phyloP scores from a whole-genome alignment of 495 filamentous ascomycete species.

The Penicillium verhagenii region DNA sequence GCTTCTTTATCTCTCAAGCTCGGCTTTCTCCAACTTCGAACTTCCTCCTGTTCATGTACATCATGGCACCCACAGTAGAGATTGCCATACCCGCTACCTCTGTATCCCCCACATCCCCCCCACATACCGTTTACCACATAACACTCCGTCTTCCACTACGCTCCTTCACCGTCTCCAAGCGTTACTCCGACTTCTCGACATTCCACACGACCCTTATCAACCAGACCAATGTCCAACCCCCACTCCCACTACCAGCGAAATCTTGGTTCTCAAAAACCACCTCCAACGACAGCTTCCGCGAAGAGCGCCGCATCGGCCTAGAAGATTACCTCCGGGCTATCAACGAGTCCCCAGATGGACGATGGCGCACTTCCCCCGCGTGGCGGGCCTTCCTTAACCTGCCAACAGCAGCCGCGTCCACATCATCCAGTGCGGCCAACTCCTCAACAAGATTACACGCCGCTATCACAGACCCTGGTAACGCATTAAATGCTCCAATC shows the following conservation, averaged over 20 bases:
- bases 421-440: constrained; percentile 34
- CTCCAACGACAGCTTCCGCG: constrained; percentile 71
- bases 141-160: constrained; percentile 82
- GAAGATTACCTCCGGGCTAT: constrained; percentile 82
- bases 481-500: constrained; percentile 46
- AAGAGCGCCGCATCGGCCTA: constrained; percentile 71
- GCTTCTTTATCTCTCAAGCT: background rate
- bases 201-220: constrained; percentile 70
- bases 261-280: constrained; percentile 83
- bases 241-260: constrained; percentile 71
- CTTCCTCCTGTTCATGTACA: no score
- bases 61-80: constrained; percentile 74
- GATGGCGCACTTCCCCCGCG: constrained; percentile 81
- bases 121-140: constrained; percentile 92
- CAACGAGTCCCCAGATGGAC: constrained; percentile 67
- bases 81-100: constrained; percentile 79
- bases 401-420: constrained; percentile 53
- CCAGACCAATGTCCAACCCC: constrained; percentile 60
- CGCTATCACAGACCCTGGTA: constrained; percentile 45
- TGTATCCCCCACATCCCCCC: constrained; percentile 60
- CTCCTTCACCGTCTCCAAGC: constrained; percentile 83
- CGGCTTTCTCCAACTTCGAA: constrained; percentile 1
- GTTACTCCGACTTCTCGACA: constrained; percentile 86
- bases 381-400: constrained; percentile 90
- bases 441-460: constrained; percentile 40